Base-by-base conservation (phyloP, 805 yeast genomes). In the Starmerella lactis-condensi region DNA sequence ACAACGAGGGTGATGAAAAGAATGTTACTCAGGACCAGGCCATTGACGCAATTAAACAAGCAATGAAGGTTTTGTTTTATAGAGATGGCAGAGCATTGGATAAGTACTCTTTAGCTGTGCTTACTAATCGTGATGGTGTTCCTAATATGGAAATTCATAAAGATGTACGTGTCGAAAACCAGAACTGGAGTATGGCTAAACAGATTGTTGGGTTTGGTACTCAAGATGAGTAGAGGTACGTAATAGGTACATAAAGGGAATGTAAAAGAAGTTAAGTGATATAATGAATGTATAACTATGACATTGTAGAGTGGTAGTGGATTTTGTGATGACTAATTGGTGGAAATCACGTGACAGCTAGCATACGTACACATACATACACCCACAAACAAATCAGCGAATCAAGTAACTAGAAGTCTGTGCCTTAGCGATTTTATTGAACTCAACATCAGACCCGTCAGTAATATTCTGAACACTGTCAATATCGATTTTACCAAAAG, bases 21-120 rank as follows among this genome's bases (percentile, higher is more conserved):
- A 72, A 71, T 24, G 66, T 81, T 18, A 58, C 67, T 22, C 75
- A 78, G 50, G 74, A 65, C 36, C 70, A 75, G 29, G 98, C 95
- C 2, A 65, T 75, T 37, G 63, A 65, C 29, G 70, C 75, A n/a
- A 63, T 89, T 24, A 65, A 67, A 47, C 79, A 83, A 50, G 70
- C 85, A 46, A 82, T 89, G 95, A n/a, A 78, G 56, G 93, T 89
- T 11, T 64, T 89, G 42, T 89, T 73, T 54, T 89, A 89, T 62
- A 70, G 99, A 55, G 99, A 89, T 53, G 96, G 95, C 2, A 72
- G 98, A 48, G 78, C 94, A 13, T 58, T 77, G 39, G 92, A 89
- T 52, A 75, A 73, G 49, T 89, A 75, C 56, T 65, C 85, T 0
- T 52, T 85, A 44, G 83, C 85, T 9, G 69, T 81, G 12, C 62